Percentiles rank a stretch among this genome's conserved stretches.
These are phyloP conservation scores for Mortierella hygrophila DNA, from an alignment of 192 early-diverging fungal genomes.

Conservation along the genomic window DNA sequence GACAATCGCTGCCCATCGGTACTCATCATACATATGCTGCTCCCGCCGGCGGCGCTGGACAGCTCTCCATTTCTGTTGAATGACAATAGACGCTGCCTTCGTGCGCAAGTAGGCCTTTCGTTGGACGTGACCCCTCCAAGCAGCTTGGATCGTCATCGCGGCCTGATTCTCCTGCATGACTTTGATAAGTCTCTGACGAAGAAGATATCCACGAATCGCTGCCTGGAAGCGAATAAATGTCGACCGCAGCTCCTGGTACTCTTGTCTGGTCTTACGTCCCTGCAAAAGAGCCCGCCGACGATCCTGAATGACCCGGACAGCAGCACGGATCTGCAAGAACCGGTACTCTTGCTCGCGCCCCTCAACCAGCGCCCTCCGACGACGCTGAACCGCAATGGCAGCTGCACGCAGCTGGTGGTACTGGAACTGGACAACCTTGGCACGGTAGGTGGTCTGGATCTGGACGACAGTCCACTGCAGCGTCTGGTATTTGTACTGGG, in stretches of 20 bases:
- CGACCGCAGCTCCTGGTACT: constrained; percentile 18
- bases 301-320: constrained; percentile 36
- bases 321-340: constrained; percentile 28
- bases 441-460: constrained; percentile 29
- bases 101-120: constrained; percentile 12
- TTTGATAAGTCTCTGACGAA: constrained; percentile 34
- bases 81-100: constrained; percentile 18
- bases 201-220: constrained; percentile 29
- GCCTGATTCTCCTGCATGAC: constrained; percentile 42
- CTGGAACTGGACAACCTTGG: constrained; percentile 17
- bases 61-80: constrained; percentile 48
- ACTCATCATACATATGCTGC: constrained; percentile 23
- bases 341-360: constrained; percentile 15
- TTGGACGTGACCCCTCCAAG: constrained; percentile 40
- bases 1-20: constrained; percentile 27
- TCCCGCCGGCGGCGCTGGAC: constrained; percentile 22
- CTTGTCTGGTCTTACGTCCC: constrained; percentile 11
- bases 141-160: constrained; percentile 29
- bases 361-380: constrained; percentile 32
- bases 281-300: constrained; percentile 35
- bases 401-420: constrained; percentile 25
- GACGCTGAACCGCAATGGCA: constrained; percentile 22
- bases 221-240: constrained; percentile 29
- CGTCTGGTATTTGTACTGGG: constrained; percentile 31
- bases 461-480: constrained; percentile 18